A percentile compares a stretch with the other conserved stretches of the same genome.
These are phyloP conservation scores for Heterobasidion parviporum DNA, from an alignment of 1,284 basidiomycete species.

Conservation along the genomic window DNA sequence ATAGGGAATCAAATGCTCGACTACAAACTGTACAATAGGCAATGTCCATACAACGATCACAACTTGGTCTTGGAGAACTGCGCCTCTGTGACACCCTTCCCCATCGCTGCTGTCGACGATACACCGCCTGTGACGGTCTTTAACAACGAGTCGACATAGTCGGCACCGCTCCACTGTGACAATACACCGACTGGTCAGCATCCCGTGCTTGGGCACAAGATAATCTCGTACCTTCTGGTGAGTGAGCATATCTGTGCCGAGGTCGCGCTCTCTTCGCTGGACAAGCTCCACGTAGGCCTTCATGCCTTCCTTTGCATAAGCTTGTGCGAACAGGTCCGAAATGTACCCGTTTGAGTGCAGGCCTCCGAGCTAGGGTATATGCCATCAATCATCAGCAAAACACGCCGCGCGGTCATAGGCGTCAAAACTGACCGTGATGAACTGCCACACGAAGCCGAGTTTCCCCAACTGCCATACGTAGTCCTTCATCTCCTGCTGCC, in stretches of 20 bases:
- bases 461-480: slow-evolving; percentile 93
- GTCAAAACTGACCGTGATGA: slow-evolving; percentile 76
- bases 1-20: too few species aligned
- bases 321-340: slow-evolving; percentile 84
- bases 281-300: slow-evolving; percentile 84
- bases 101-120: slow-evolving; percentile 95
- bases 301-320: slow-evolving; percentile 89
- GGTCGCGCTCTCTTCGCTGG: slow-evolving; percentile 81
- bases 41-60: slow-evolving; percentile 19
- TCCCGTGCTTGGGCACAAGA: neutral
- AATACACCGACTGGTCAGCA: slow-evolving; percentile 7
- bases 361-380: slow-evolving; percentile 68
- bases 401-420: neutral
- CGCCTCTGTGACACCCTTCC: slow-evolving; percentile 85
- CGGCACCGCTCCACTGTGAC: slow-evolving; percentile 85
- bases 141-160: slow-evolving; percentile 86
- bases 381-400: neutral
- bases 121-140: slow-evolving; percentile 94
- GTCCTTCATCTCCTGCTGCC: slow-evolving; percentile 77
- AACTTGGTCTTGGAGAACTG: slow-evolving; percentile 67
- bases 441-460: slow-evolving; percentile 95
- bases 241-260: slow-evolving; percentile 87
- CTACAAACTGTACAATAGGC: too few species aligned
- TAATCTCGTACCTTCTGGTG: slow-evolving; percentile 62
- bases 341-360: slow-evolving; percentile 98